Evolutionary conservation across 2,329 filamentous ascomycete species (phyloP).

Genomic region (Xylaria sp.): DNA sequence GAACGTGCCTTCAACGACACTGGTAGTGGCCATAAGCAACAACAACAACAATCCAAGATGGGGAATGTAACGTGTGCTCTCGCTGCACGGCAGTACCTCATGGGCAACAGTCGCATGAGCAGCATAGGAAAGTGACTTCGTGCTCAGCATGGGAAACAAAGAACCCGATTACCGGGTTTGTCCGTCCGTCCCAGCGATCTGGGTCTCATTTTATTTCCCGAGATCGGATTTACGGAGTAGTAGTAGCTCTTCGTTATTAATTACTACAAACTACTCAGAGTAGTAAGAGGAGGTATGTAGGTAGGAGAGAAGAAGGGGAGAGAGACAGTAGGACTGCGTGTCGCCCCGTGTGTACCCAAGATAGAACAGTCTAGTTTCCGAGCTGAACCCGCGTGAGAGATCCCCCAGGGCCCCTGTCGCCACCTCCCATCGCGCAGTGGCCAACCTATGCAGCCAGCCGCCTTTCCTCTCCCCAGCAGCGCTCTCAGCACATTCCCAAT

Average conservation of each 20-base stretch:
- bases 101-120: background rate
- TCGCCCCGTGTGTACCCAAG: background rate
- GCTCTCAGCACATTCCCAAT: background rate
- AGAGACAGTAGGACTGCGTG: background rate
- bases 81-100: background rate
- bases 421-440: conserved; percentile 11
- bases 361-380: conserved; percentile 4
- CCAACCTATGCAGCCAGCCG: conserved; percentile 12
- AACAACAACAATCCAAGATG: background rate
- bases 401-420: conserved; percentile 5
- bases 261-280: too few species aligned
- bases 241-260: background rate
- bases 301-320: too few species aligned
- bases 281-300: too few species aligned
- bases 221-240: conserved; percentile 20
- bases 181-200: conserved; percentile 26
- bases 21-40: too few species aligned
- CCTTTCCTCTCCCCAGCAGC: background rate
- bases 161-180: conserved; percentile 3
- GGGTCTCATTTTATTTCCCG: conserved; percentile 24
- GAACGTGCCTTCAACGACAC: too few species aligned
- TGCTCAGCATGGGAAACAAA: background rate
- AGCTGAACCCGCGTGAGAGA: conserved; percentile 6
- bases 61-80: background rate
- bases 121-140: background rate